phyloP scores from a whole-genome alignment of 169 alveolate genomes.

The Plasmodium sp. region DNA sequence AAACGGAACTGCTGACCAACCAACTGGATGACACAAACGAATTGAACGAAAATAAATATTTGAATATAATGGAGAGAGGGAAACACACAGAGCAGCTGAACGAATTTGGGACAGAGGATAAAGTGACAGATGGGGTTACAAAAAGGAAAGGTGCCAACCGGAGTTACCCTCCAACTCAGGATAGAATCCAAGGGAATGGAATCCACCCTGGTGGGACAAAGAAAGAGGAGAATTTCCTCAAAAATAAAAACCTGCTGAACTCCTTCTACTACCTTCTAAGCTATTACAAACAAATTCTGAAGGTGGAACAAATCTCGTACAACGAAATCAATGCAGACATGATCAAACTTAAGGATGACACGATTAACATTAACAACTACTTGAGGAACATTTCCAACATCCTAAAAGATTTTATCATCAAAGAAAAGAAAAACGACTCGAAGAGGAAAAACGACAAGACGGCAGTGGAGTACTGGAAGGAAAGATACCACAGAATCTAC shows the following conservation, averaged over 20 bases:
- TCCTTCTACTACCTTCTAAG: constrained; percentile 36
- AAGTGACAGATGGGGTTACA: background rate
- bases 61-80: constrained; percentile 40
- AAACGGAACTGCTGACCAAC: constrained; percentile 22
- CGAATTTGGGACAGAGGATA: background rate
- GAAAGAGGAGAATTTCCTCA: background rate
- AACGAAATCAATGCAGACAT: constrained; percentile 52
- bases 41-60: constrained; percentile 44
- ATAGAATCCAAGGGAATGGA: background rate
- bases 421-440: constrained; percentile 41
- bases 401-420: constrained; percentile 33
- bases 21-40: background rate
- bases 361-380: constrained; percentile 34
- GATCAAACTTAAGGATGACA: constrained; percentile 54
- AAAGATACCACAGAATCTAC: constrained; percentile 27
- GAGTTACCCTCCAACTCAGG: background rate
- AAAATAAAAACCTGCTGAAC: constrained; percentile 17
- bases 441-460: constrained; percentile 64
- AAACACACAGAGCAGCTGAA: background rate
- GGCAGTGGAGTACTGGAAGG: constrained; percentile 54
- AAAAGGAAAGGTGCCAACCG: background rate
- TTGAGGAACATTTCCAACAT: constrained; percentile 34
- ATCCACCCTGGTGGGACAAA: background rate
- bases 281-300: constrained; percentile 57
- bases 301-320: constrained; percentile 44